Percentiles rank a stretch among this genome's conserved stretches.
phyloP scores from a whole-genome alignment of 805 yeast species.

The Metschnikowia continentalis region DNA sequence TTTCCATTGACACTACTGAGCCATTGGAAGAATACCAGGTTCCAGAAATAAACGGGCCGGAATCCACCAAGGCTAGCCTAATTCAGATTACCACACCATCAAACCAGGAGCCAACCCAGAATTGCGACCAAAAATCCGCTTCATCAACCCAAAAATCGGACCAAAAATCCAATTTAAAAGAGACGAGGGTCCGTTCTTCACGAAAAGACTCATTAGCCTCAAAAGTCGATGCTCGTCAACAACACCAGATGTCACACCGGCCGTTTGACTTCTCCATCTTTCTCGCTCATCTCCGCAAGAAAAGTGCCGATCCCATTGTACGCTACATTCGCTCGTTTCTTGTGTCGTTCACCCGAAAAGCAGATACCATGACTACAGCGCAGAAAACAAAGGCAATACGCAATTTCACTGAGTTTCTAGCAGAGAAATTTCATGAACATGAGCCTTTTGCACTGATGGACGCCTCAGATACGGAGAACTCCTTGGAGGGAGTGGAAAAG shows the following conservation, averaged over 20 bases:
- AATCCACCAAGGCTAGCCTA: too few species aligned
- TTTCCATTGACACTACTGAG: slow-evolving; percentile 8
- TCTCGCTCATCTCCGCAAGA: slow-evolving; percentile 62
- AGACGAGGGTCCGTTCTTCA: background rate
- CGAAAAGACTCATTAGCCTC: slow-evolving; percentile 15
- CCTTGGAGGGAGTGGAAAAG: slow-evolving; percentile 90
- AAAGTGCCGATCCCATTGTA: slow-evolving; percentile 83
- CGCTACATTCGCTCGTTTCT: slow-evolving; percentile 82
- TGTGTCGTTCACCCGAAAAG: slow-evolving; percentile 63
- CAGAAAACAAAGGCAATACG: slow-evolving; percentile 75
- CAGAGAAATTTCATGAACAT: slow-evolving; percentile 52
- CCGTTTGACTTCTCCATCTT: slow-evolving; percentile 84
- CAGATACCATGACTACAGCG: slow-evolving; percentile 55
- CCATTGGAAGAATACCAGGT: slow-evolving; percentile 11
- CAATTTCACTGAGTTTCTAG: slow-evolving; percentile 75
- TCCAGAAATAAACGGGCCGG: background rate
- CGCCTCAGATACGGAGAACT: slow-evolving; percentile 58
- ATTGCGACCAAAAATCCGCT: too few species aligned
- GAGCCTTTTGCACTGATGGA: slow-evolving; percentile 72
- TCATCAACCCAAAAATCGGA: too few species aligned
- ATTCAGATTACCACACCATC: too few species aligned
- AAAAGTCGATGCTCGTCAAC: slow-evolving; percentile 30
- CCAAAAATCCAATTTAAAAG: too few species aligned
- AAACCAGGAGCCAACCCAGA: too few species aligned
- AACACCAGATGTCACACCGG: slow-evolving; percentile 39